Evolutionary conservation across 1,284 basidiomycete genomes (phyloP).

Genomic region (Rhodotorula sp.): DNA sequence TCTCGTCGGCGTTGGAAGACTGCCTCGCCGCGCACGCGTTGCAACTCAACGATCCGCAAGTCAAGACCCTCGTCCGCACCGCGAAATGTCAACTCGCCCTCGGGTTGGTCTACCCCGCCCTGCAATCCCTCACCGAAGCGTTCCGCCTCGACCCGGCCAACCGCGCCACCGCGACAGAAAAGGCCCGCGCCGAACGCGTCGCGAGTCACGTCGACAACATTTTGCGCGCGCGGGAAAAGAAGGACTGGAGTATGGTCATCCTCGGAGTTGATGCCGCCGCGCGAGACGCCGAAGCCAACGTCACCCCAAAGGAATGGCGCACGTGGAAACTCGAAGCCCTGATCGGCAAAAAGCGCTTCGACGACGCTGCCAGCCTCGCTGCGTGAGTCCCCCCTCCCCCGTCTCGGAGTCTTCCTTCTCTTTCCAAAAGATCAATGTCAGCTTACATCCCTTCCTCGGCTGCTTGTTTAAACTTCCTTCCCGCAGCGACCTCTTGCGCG

Average conservation of each 20-base stretch:
- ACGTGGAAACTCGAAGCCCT: constrained; percentile 75
- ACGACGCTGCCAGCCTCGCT: constrained; percentile 66
- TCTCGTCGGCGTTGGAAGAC: constrained; percentile 69
- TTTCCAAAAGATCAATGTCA: background rate
- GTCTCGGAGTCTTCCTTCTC: constrained; percentile 13
- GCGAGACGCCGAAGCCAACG: constrained; percentile 59
- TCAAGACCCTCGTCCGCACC: constrained; percentile 72
- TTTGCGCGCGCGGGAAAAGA: constrained; percentile 59
- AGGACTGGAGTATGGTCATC: constrained; percentile 53
- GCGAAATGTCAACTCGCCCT: constrained; percentile 76
- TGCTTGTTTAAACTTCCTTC: background rate
- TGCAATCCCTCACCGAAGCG: constrained; percentile 50
- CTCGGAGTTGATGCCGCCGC: constrained; percentile 54
- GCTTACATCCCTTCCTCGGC: background rate
- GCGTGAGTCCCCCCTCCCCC: constrained; percentile 57
- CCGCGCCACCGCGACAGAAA: constrained; percentile 64
- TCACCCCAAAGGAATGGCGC: constrained; percentile 69
- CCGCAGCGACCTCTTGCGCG: constrained; percentile 68
- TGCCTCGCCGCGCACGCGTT: constrained; percentile 70
- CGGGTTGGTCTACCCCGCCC: constrained; percentile 61
- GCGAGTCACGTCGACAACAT: constrained; percentile 69
- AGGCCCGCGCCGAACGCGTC: constrained; percentile 58
- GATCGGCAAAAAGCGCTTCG: constrained; percentile 65
- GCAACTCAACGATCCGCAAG: constrained; percentile 53
- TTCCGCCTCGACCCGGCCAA: constrained; percentile 56